Evolutionary conservation across 1,139 yeast species (phyloP).

Genomic region (Candida mesenterica): DNA sequence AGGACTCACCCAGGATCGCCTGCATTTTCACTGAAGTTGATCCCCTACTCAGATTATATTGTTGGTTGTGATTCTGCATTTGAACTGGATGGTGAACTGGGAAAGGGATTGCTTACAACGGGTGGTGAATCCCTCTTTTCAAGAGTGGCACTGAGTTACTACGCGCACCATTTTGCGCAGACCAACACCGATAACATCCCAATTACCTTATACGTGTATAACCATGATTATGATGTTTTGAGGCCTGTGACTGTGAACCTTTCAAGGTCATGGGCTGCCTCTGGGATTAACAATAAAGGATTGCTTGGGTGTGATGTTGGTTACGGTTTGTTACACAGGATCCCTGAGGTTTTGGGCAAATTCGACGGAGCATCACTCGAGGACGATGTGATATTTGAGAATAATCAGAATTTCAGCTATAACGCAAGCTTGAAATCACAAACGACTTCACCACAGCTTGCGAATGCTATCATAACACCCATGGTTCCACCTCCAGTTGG

Average conservation of each 20-base stretch:
- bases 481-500: constrained; percentile 11
- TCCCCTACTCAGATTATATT: constrained; percentile 85
- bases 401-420: constrained; percentile 17
- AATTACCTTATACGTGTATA: constrained; percentile 72
- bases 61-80: constrained; percentile 74
- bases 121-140: constrained; percentile 87
- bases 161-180: constrained; percentile 47
- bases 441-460: constrained; percentile 7
- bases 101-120: constrained; percentile 61
- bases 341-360: constrained; percentile 68
- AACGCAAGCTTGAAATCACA: constrained; percentile 10
- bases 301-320: constrained; percentile 94
- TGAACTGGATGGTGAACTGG: constrained; percentile 43
- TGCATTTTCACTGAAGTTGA: constrained; percentile 78
- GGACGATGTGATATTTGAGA: constrained; percentile 42
- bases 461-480: background rate
- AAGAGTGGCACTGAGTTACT: constrained; percentile 57
- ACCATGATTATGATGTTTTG: constrained; percentile 79
- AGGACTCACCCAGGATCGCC: constrained; percentile 77
- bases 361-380: constrained; percentile 32
- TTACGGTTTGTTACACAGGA: constrained; percentile 80
- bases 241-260: constrained; percentile 79
- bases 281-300: constrained; percentile 56
- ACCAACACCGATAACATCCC: constrained; percentile 37
- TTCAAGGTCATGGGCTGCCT: constrained; percentile 42